phyloP scores from a whole-genome alignment of 2,329 filamentous ascomycete genomes.

The Drechslerella dactyloides region DNA sequence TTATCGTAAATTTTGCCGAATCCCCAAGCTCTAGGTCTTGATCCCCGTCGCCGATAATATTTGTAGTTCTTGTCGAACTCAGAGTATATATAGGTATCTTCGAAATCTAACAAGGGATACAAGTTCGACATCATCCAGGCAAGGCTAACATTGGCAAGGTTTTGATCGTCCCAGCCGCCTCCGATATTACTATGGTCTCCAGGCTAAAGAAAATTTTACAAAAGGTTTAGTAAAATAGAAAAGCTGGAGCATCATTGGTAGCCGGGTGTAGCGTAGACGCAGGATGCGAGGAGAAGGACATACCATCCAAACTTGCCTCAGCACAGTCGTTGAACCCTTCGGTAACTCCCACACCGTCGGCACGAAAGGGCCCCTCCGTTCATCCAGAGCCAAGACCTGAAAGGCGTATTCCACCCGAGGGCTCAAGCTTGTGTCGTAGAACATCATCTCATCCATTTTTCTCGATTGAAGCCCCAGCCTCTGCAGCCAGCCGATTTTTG shows the following conservation, averaged over 20 bases:
- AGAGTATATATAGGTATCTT: conserved; percentile 31
- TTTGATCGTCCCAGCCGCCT: conserved; percentile 43
- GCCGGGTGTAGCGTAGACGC: background rate
- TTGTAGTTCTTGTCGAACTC: conserved; percentile 37
- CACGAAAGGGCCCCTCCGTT: conserved; percentile 64
- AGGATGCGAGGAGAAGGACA: background rate
- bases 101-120: conserved; percentile 38
- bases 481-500: conserved; percentile 61
- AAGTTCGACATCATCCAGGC: conserved; percentile 47
- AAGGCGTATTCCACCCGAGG: conserved; percentile 66
- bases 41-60: conserved; percentile 25
- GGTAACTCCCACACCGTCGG: conserved; percentile 64
- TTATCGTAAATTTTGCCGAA: conserved; percentile 45
- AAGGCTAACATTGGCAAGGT: conserved; percentile 32
- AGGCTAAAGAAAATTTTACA: conserved; percentile 4
- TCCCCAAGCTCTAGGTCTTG: conserved; percentile 39
- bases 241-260: background rate
- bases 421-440: conserved; percentile 65
- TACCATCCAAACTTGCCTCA: conserved; percentile 47
- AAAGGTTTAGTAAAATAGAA: background rate
- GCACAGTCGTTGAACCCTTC: conserved; percentile 30
- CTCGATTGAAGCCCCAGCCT: conserved; percentile 61
- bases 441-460: conserved; percentile 60
- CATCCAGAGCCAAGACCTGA: conserved; percentile 67
- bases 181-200: conserved; percentile 42